A percentile compares a stretch with the other conserved stretches of the same genome.
These are phyloP conservation scores for Microsporum audouinii DNA, from an alignment of 2,329 filamentous ascomycete genomes.

Conservation along the genomic window DNA sequence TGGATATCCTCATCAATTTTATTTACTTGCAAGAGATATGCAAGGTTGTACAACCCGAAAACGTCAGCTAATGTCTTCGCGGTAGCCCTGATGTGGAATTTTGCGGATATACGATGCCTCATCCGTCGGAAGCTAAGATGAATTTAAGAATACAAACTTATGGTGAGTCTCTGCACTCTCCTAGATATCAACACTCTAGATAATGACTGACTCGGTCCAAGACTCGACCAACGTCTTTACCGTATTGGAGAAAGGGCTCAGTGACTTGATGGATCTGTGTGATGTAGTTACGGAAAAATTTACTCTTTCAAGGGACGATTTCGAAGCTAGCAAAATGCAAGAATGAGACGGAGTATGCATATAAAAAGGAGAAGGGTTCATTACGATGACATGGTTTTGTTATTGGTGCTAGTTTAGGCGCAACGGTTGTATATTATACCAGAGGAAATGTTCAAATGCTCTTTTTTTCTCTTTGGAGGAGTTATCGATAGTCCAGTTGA, in stretches of 20 bases:
- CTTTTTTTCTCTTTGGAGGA: not conserved
- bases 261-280: constrained; percentile 80
- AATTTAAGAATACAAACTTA: constrained; percentile 96
- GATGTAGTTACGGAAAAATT: constrained; percentile 93
- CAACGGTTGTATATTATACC: constrained; percentile 1
- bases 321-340: constrained; percentile 31
- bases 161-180: constrained; percentile 44
- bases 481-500: not conserved
- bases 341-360: not conserved
- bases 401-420: not conserved
- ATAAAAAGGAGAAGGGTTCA: not conserved
- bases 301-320: constrained; percentile 53
- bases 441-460: not conserved
- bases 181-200: not conserved
- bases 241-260: constrained; percentile 79
- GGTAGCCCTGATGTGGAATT: constrained; percentile 90
- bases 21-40: not conserved
- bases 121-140: constrained; percentile 93
- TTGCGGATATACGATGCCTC: constrained; percentile 94
- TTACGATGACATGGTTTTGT: not conserved
- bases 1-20: not conserved
- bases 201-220: constrained; percentile 27
- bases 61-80: not conserved
- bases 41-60: not conserved
- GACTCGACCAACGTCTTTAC: constrained; percentile 70